These are phyloP conservation scores for Paecilomyces sp. DNA, from an alignment of 2,329 filamentous ascomycete species.

Conservation along the genomic window DNA sequence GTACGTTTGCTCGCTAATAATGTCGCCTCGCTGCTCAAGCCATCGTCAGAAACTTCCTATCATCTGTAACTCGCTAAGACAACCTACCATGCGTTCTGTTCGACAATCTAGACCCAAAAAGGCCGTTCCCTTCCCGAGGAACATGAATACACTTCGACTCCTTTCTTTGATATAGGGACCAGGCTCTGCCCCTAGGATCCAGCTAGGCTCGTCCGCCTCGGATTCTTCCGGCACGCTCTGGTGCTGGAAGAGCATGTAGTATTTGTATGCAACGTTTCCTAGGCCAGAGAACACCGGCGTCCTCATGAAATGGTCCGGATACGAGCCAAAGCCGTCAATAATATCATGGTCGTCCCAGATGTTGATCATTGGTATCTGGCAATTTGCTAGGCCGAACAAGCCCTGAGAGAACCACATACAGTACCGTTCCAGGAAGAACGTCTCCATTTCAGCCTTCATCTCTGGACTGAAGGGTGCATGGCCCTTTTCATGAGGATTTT, in stretches of 20 bases:
- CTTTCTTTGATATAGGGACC: constrained; percentile 87
- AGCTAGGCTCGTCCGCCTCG: constrained; percentile 78
- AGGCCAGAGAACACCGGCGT: constrained; percentile 84
- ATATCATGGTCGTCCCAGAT: constrained; percentile 96
- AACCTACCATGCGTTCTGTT: constrained; percentile 67
- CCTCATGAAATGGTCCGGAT: constrained; percentile 84
- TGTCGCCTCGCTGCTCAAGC: constrained; percentile 55
- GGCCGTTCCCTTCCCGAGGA: constrained; percentile 68
- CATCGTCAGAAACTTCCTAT: constrained; percentile 14
- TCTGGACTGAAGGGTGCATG: constrained; percentile 67
- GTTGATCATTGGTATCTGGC: constrained; percentile 97
- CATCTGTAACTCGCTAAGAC: not conserved
- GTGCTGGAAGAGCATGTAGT: constrained; percentile 98
- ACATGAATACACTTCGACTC: constrained; percentile 81
- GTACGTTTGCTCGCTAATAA: constrained; percentile 74
- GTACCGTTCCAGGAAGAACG: constrained; percentile 82
- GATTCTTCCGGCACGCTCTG: constrained; percentile 79
- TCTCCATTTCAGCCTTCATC: constrained; percentile 82
- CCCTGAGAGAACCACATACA: constrained; percentile 95
- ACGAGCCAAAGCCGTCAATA: constrained; percentile 88
- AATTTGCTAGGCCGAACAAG: constrained; percentile 82
- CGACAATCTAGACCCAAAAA: constrained; percentile 86
- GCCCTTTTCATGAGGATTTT: constrained; percentile 73
- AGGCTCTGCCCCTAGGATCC: constrained; percentile 70
- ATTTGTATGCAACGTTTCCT: constrained; percentile 91